Base-by-base conservation (phyloP, 1,139 yeast genomes). In the Komagataea norvegica region DNA sequence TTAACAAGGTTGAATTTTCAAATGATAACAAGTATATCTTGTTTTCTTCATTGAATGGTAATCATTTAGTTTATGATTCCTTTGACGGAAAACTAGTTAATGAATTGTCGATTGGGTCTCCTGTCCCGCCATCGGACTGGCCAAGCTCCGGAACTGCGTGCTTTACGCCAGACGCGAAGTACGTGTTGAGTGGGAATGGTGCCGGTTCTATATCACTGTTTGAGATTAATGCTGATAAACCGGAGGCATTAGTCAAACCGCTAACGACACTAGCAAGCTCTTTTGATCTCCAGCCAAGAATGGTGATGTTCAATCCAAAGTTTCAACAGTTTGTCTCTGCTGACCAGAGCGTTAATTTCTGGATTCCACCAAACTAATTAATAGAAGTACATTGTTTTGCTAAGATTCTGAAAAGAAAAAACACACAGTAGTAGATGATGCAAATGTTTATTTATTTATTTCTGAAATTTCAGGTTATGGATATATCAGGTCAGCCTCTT, bases 111-210 rank as follows among this genome's bases (percentile, higher is more conserved):
- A 66, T 68, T 16, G 51, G 47, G 22, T 62, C 71, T 0, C 22
- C 7, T 9, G 57, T 73, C 36, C 67, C 69, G 16, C 42, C 56
- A 18, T 41, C 67, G 45, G 67, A 66, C 33, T 77, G 74, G 51
- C 77, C 79, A 29, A 68, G 68, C 42, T 64, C 76, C 0, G 85
- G 84, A 2, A 65, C 81, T n/a, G 70, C 77, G 5, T 70, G 86
- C 23, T 80, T 86, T 46, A 68, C 94, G 0, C 91, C 95, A 2
- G 94, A 89, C 60, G 96, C 95, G 3, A 68, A 76, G 43, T 83
- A 64, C 54, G 80, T 83, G 1, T 57, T 84, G 30, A 76, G 77
- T 2, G 93, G 86, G 5, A 67, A 79, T 6, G 77, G 81, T 25
- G 57, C 57, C 5, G 74, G 75, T 38, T 72, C 67, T 18, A 62